phyloP scores from a whole-genome alignment of 176 grass and related monocot species.

The Carex littledalei region DNA sequence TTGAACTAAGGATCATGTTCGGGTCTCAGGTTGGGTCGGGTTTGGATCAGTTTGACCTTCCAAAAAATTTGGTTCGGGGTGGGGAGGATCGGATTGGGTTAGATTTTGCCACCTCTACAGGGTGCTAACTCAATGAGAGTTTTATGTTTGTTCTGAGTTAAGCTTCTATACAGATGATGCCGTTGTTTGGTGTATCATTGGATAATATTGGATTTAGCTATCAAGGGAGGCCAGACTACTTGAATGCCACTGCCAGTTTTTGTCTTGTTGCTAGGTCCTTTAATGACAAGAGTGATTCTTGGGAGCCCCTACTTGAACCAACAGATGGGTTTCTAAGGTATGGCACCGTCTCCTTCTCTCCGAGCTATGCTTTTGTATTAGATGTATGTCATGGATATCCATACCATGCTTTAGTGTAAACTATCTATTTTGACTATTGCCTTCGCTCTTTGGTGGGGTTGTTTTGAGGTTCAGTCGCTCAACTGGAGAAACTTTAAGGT shows the following conservation, averaged over 20 bases:
- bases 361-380: background rate
- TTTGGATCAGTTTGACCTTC: too few relatives aligned
- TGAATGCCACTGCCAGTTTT: slow-evolving; percentile 79
- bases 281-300: slow-evolving; percentile 86
- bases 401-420: background rate
- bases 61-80: too few relatives aligned
- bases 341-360: background rate
- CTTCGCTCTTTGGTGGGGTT: background rate
- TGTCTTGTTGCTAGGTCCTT: slow-evolving; percentile 74
- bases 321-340: slow-evolving; percentile 95
- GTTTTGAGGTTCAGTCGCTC: background rate
- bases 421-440: background rate
- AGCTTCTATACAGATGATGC: slow-evolving; percentile 73
- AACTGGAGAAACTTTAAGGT: background rate
- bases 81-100: too few relatives aligned
- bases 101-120: too few relatives aligned
- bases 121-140: background rate
- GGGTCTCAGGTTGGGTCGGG: too few relatives aligned
- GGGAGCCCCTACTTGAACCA: slow-evolving; percentile 96
- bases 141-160: slow-evolving; percentile 5
- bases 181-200: slow-evolving; percentile 72
- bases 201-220: slow-evolving; percentile 65
- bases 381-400: background rate
- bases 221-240: slow-evolving; percentile 66
- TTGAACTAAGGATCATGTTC: too few relatives aligned